These are phyloP conservation scores for Eucommia ulmoides DNA, from an alignment of 257 asterid genomes.

Conservation along the genomic window DNA sequence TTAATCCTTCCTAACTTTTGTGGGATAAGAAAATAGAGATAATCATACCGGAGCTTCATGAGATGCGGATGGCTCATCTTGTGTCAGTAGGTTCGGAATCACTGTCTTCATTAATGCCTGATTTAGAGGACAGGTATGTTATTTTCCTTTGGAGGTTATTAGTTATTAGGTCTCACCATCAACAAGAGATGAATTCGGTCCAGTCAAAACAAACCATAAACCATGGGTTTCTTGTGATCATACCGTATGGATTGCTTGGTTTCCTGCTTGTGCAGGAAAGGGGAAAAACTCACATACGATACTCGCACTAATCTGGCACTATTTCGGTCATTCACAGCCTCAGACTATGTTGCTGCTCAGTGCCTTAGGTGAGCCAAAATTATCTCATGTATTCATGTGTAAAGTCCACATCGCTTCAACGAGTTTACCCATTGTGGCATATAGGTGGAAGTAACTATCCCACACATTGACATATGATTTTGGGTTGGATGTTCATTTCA, in stretches of 20 bases:
- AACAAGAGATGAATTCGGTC: no score
- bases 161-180: conserved; percentile 3
- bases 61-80: conserved; percentile 86
- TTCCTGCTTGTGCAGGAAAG: conserved; percentile 34
- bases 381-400: no score
- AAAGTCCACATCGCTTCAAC: no score
- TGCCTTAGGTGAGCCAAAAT: conserved; percentile 51
- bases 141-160: conserved; percentile 7
- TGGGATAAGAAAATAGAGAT: conserved; percentile 73
- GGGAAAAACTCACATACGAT: conserved; percentile 49
- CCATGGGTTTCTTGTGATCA: no score
- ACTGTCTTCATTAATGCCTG: conserved; percentile 54
- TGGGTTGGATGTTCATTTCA: no score
- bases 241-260: conserved; percentile 2
- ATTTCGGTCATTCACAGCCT: conserved; percentile 75
- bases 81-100: conserved; percentile 88
- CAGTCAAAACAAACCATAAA: no score
- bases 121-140: conserved; percentile 77
- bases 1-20: conserved; percentile 9
- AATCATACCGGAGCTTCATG: conserved; percentile 78
- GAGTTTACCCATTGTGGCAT: no score
- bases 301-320: conserved; percentile 78
- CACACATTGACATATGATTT: no score
- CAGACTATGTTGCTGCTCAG: conserved; percentile 95
- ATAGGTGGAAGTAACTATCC: no score